Percentiles rank a stretch among this genome's conserved stretches.
Evolutionary conservation across 306 rosid genomes (phyloP).

Genomic region (Mimosa pudica): DNA sequence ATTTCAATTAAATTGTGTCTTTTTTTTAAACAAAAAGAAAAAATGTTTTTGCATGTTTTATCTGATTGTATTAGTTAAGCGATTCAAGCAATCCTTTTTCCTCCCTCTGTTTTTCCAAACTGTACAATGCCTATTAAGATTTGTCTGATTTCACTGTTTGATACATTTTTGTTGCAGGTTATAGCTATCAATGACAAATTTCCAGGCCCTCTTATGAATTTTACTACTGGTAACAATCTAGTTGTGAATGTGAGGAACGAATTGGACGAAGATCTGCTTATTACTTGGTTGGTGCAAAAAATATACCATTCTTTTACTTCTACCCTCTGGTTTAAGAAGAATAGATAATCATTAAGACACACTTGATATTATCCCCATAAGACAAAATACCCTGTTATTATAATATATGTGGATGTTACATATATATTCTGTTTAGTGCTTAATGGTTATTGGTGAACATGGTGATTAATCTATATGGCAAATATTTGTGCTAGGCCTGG

Average conservation of each 20-base stretch:
- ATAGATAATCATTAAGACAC: not conserved
- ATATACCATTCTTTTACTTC: not conserved
- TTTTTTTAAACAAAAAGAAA: not conserved
- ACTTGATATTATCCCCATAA: not conserved
- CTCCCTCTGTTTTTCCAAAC: not conserved
- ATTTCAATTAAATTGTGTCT: not conserved
- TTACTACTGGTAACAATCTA: conserved; percentile 77
- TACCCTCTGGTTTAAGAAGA: not conserved
- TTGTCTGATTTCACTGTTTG: conserved; percentile 19
- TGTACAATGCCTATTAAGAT: not conserved
- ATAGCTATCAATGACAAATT: conserved; percentile 70
- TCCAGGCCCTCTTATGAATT: conserved; percentile 79
- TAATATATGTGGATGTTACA: not conserved
- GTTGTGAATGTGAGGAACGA: conserved; percentile 64
- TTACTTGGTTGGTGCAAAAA: conserved; percentile 64
- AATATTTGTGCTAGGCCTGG: conserved; percentile 67
- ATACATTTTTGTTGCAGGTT: conserved; percentile 54
- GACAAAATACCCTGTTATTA: not conserved
- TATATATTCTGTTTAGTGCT: not conserved
- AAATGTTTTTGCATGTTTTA: not conserved
- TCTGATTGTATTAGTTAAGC: not conserved
- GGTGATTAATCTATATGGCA: not conserved
- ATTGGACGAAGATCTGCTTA: conserved; percentile 71
- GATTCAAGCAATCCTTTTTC: not conserved
- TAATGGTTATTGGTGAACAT: not conserved